Percentiles rank a stretch among this genome's conserved stretches.
These are phyloP conservation scores for Rosa lucieae DNA, from an alignment of 306 rosid species.

Conservation along the genomic window DNA sequence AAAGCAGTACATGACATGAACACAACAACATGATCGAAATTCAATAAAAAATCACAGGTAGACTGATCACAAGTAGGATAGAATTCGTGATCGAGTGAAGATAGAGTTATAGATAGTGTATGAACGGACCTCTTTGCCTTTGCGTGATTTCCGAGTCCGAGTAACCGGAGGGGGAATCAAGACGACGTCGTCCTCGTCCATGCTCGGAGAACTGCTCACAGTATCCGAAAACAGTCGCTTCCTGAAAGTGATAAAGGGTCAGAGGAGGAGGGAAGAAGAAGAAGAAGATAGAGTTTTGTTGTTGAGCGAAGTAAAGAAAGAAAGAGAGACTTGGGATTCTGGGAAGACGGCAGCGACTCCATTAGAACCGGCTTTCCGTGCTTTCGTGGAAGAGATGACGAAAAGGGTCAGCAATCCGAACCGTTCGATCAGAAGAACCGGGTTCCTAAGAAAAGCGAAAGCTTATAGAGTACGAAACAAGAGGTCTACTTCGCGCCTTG, in stretches of 20 bases:
- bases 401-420: background rate
- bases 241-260: slow-evolving; percentile 33
- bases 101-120: background rate
- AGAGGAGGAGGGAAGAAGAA: background rate
- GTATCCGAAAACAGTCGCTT: slow-evolving; percentile 17
- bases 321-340: slow-evolving; percentile 34
- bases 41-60: too few species aligned
- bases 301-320: background rate
- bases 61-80: background rate
- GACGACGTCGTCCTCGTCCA: slow-evolving; percentile 60
- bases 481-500: background rate
- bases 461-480: background rate
- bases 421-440: background rate
- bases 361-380: slow-evolving; percentile 10
- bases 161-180: slow-evolving; percentile 36
- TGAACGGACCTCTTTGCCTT: slow-evolving; percentile 45
- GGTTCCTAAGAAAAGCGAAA: background rate
- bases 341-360: slow-evolving; percentile 46
- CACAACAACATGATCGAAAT: too few species aligned
- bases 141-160: slow-evolving; percentile 30
- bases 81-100: background rate
- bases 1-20: background rate
- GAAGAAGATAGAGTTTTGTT: background rate
- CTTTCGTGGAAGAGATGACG: background rate
- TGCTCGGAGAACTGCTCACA: slow-evolving; percentile 23